These are phyloP conservation scores for Kazachstania psychrophila DNA, from an alignment of 805 yeast genomes.

Conservation along the genomic window DNA sequence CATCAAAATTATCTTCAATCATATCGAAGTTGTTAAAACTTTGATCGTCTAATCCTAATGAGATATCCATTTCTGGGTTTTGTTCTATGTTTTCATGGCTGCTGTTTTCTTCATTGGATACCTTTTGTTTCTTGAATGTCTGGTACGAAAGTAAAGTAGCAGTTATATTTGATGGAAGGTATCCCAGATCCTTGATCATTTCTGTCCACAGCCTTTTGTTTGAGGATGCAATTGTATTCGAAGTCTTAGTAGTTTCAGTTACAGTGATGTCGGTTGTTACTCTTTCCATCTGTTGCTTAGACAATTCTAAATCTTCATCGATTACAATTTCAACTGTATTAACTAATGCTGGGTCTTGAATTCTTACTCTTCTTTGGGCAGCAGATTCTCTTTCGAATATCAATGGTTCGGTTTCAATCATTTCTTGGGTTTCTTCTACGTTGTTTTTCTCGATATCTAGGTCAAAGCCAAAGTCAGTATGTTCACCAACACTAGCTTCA, in stretches of 20 bases:
- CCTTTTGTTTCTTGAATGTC: conserved; percentile 16
- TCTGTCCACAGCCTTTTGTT: conserved; percentile 21
- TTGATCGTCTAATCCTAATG: conserved; percentile 19
- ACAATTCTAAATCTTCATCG: conserved; percentile 9
- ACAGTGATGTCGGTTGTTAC: conserved; percentile 9
- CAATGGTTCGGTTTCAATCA: conserved; percentile 22
- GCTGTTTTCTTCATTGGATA: too few relatives aligned
- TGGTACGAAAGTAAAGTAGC: conserved; percentile 12
- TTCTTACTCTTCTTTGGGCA: conserved; percentile 4
- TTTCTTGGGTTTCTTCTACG: conserved; percentile 19
- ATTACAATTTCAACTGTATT: conserved; percentile 11
- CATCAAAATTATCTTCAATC: conserved; percentile 4
- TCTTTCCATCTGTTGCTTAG: conserved; percentile 16
- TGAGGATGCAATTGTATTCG: neutral
- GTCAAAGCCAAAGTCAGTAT: conserved; percentile 45
- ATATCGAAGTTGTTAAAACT: conserved; percentile 5
- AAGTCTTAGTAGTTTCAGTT: neutral
- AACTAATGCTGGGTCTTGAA: conserved; percentile 8
- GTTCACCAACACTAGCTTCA: conserved; percentile 22
- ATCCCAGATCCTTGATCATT: conserved; percentile 11
- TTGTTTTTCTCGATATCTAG: conserved; percentile 37
- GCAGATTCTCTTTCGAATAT: conserved; percentile 13
- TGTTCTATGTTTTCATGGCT: too few relatives aligned
- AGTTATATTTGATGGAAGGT: conserved; percentile 14
- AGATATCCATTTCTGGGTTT: conserved; percentile 18